Conservation (phyloP, 257 asterid species). For the Haberlea rhodopensis region DNA sequence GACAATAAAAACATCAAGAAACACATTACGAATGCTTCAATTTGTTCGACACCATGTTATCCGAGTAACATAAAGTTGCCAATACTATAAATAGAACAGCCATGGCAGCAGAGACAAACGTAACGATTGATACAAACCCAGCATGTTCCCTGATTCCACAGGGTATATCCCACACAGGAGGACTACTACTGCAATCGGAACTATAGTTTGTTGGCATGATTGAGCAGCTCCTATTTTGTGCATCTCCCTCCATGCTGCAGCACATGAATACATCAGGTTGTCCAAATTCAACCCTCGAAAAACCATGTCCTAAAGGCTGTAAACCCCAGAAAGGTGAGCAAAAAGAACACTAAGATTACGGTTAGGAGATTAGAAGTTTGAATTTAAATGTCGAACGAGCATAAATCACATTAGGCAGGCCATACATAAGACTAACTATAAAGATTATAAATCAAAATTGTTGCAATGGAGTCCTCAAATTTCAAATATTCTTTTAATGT, state of each 20-base stretch:
- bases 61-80: slow-evolving; percentile 45
- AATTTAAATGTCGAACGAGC: background rate
- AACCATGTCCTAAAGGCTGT: slow-evolving; percentile 69
- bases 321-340: background rate
- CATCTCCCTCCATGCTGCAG: slow-evolving; percentile 34
- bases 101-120: slow-evolving; percentile 55
- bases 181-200: slow-evolving; percentile 21
- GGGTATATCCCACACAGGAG: slow-evolving; percentile 68
- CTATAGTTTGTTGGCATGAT: slow-evolving; percentile 26
- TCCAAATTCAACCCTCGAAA: slow-evolving; percentile 52
- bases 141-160: slow-evolving; percentile 68
- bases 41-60: slow-evolving; percentile 9
- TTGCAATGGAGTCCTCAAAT: background rate
- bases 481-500: background rate
- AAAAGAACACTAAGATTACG: background rate
- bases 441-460: no score
- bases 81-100: slow-evolving; percentile 52
- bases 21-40: slow-evolving; percentile 28
- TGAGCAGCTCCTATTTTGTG: slow-evolving; percentile 32
- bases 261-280: slow-evolving; percentile 52
- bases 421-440: no score
- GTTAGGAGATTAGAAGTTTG: background rate
- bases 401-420: background rate
- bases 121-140: slow-evolving; percentile 49
- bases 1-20: background rate